phyloP scores from a whole-genome alignment of 257 asterid genomes.

The Penstemon newberryi region DNA sequence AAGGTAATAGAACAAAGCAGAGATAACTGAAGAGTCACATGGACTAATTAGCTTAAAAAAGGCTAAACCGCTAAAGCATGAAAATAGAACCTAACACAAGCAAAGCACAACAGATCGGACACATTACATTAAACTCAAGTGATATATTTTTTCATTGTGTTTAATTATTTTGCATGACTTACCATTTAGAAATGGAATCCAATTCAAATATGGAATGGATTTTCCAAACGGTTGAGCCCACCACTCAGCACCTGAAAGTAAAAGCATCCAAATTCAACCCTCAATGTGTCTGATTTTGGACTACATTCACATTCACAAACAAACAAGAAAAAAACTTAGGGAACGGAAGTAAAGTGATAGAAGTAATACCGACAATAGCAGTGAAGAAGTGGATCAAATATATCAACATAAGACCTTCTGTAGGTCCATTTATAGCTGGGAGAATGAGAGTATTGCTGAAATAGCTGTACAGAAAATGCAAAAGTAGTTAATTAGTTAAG shows the following conservation, averaged over 20 bases:
- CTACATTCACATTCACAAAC: neutral
- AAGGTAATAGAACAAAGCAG: conserved; percentile 2
- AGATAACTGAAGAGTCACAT: neutral
- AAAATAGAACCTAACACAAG: conserved; percentile 13
- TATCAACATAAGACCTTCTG: conserved; percentile 90
- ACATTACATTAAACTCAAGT: conserved; percentile 16
- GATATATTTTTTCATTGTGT: neutral
- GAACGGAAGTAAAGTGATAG: conserved; percentile 29
- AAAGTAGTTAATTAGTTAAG: conserved; percentile 19
- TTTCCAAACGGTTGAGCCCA: conserved; percentile 83
- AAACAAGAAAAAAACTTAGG: conserved; percentile 5
- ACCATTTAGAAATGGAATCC: conserved; percentile 86
- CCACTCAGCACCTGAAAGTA: conserved; percentile 85
- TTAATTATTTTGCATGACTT: conserved; percentile 38
- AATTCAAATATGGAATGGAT: conserved; percentile 66
- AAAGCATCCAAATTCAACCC: conserved; percentile 27
- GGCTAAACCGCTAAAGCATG: conserved; percentile 12
- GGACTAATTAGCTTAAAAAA: neutral
- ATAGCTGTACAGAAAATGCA: conserved; percentile 52
- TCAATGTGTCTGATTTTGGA: conserved; percentile 5
- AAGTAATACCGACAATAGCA: conserved; percentile 59
- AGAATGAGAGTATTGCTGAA: conserved; percentile 92
- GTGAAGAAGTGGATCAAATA: conserved; percentile 71
- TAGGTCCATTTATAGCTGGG: conserved; percentile 92
- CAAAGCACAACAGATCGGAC: conserved; percentile 17